Conservation (phyloP, 139 green algal species). For the Pedinophyceae sp. region DNA sequence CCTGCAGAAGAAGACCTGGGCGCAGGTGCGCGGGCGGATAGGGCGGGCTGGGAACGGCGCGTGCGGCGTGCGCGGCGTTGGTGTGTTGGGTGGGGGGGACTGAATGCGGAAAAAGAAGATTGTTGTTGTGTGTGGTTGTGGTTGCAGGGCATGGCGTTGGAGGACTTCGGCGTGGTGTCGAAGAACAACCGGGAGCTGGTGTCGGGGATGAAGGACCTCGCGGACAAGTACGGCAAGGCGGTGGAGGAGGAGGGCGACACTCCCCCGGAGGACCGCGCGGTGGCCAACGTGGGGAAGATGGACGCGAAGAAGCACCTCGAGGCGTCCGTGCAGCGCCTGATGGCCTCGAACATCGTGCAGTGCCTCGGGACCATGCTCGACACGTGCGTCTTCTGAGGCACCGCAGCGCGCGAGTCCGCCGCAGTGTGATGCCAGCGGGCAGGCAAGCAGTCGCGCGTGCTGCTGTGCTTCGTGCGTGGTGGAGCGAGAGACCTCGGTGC, state of each 20-base stretch:
- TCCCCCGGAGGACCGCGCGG: constrained; percentile 55
- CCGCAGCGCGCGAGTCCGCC: background rate
- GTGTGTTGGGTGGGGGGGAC: too few relatives aligned
- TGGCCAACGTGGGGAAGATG: constrained; percentile 81
- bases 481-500: too few relatives aligned
- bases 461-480: too few relatives aligned
- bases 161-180: constrained; percentile 26
- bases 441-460: too few relatives aligned
- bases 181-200: constrained; percentile 63
- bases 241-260: constrained; percentile 82
- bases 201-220: constrained; percentile 59
- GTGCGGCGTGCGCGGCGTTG: too few relatives aligned
- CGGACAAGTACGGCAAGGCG: constrained; percentile 38
- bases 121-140: too few relatives aligned
- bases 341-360: constrained; percentile 89
- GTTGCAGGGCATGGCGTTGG: constrained; percentile 37
- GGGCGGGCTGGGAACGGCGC: too few relatives aligned
- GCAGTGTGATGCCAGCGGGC: background rate
- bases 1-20: constrained; percentile 86
- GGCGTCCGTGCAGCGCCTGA: constrained; percentile 45
- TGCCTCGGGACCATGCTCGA: constrained; percentile 88
- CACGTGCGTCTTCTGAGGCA: constrained; percentile 85
- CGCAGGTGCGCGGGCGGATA: too few relatives aligned
- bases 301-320: constrained; percentile 94
- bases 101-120: too few relatives aligned